Evolutionary conservation across 306 rosid genomes (phyloP).

Genomic region (Quercus engelmannii): DNA sequence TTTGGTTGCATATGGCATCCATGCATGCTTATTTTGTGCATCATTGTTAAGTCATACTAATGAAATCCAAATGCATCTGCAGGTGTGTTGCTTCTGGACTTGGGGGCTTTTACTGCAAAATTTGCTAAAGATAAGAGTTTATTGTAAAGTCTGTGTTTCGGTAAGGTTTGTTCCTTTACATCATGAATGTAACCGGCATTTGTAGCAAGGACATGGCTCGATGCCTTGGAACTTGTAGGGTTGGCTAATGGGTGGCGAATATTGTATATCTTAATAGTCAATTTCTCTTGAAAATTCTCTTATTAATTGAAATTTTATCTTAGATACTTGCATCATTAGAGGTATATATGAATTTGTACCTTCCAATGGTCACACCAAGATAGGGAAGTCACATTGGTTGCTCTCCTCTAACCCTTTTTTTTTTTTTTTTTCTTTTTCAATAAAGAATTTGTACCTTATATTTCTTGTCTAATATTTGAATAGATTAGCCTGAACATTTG

Average conservation of each 20-base stretch:
- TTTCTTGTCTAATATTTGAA: too few species aligned
- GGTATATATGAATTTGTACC: conserved; percentile 14
- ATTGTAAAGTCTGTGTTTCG: conserved; percentile 22
- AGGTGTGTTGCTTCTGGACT: conserved; percentile 36
- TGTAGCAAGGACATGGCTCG: conserved; percentile 29
- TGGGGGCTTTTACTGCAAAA: conserved; percentile 8
- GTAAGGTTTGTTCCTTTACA: conserved; percentile 25
- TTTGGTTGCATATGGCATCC: neutral
- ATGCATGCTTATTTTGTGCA: conserved; percentile 15
- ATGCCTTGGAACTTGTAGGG: conserved; percentile 22
- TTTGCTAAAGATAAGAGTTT: conserved; percentile 31
- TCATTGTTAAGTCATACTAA: conserved; percentile 7
- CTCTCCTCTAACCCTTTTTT: too few species aligned
- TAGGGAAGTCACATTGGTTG: too few species aligned
- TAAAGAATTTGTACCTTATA: too few species aligned
- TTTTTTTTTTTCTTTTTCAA: too few species aligned
- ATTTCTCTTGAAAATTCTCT: conserved; percentile 17
- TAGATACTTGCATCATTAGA: conserved; percentile 6
- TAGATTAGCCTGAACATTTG: neutral
- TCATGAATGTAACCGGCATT: conserved; percentile 30
- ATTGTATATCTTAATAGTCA: conserved; percentile 33
- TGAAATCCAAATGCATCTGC: conserved; percentile 22
- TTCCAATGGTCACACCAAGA: neutral
- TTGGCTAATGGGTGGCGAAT: conserved; percentile 31
- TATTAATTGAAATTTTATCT: neutral